These are phyloP conservation scores for Agrostemma githago DNA, from an alignment of 148 eudicot species.

Conservation along the genomic window DNA sequence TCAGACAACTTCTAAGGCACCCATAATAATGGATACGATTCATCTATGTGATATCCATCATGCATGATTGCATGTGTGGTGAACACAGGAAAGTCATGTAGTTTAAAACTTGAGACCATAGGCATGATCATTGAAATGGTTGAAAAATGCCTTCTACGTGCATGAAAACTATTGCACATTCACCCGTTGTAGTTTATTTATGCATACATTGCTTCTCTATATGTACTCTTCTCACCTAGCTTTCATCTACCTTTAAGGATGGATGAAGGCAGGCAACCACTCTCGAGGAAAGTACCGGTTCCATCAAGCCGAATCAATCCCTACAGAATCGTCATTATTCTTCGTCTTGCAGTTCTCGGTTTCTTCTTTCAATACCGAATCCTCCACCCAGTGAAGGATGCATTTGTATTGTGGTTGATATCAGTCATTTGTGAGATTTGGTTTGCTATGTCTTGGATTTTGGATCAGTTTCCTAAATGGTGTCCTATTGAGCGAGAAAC, in stretches of 20 bases:
- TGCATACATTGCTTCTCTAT: not conserved
- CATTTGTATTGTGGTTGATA: conserved; percentile 79
- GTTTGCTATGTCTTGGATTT: conserved; percentile 94
- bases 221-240: not conserved
- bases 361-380: conserved; percentile 87
- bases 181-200: not conserved
- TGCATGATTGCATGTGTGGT: not conserved
- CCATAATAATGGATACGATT: not conserved
- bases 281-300: conserved; percentile 84
- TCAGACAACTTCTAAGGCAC: not conserved
- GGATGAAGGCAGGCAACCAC: conserved; percentile 99
- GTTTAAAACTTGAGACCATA: not conserved
- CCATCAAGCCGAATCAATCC: conserved; percentile 95
- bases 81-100: not conserved
- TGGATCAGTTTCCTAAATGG: conserved; percentile 98
- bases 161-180: not conserved
- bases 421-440: conserved; percentile 95
- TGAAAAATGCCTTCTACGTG: conserved; percentile 13
- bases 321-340: conserved; percentile 69
- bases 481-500: conserved; percentile 88
- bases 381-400: conserved; percentile 86
- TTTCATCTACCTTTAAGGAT: conserved; percentile 42
- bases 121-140: not conserved
- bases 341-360: conserved; percentile 70
- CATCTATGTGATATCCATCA: not conserved